Evolutionary conservation across 1,284 basidiomycete species (phyloP), one percentile per base, ranked within the genome.

Genomic region (Sphagnurus paluster): DNA sequence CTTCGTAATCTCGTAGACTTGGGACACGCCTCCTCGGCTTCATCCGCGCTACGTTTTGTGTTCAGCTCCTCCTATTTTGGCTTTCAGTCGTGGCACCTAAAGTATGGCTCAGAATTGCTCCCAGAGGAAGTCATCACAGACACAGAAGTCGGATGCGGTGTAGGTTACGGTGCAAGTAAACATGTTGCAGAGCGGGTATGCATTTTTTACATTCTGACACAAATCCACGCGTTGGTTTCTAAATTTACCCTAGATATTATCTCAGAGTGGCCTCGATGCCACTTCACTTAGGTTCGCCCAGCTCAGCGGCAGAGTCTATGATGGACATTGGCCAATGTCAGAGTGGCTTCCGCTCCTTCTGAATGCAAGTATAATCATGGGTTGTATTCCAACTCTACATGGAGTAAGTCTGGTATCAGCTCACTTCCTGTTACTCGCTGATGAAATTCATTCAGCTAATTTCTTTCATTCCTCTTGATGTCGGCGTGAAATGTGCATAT

Each of bases 281-380:
- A 37, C 47, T 1, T 50, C 54, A 4, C 21, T 59, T 5, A 46
- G 57, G 38, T 38, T 57, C 28, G 53, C 49, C n/a, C 57, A 59
- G 39, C 39, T 59, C 19, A 46, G 49, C 20, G 57, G 57, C 11
- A 45, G 56, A 11, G 20, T 21, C 3, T 39, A 52, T 2, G 55
- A 51, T 24, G 57, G 58, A 16, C 37, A 45, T n/a, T 60, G 58
- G 57, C 43, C 56, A 17, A 47, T 46, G 2, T 53, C 45, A 4
- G 58, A 60, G 17, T 60, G 57, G 58, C 19, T 60, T 0, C 57
- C 58, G 5, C 46, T 56, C 29, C 49, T 55, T n/a, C 39, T 60
- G 2, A 56, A 55, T 36, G 49, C 57, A 11, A 58, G 58, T 44
- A 19, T 57, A 11, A 42, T 39, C 13, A 20, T 60, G 17, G 54